A percentile compares a stretch with the other conserved stretches of the same genome.
Conservation (phyloP, 2,329 filamentous ascomycete genomes). For the Fusarium brachygibbosum region DNA sequence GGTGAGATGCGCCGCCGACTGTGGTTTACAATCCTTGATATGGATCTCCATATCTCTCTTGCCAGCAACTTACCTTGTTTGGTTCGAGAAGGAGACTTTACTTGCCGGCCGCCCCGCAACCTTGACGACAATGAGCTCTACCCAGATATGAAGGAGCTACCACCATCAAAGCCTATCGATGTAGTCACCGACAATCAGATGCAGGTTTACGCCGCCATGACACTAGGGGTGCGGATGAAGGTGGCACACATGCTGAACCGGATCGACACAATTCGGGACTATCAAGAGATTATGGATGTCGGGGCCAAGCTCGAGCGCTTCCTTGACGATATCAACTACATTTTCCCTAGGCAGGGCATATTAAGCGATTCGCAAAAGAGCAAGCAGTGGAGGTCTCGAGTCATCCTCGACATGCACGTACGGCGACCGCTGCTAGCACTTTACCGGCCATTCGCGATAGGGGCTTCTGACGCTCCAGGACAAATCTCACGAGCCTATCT, state of each 20-base stretch:
- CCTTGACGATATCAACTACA: conserved; percentile 67
- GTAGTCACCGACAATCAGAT: conserved; percentile 66
- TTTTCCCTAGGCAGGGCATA: conserved; percentile 62
- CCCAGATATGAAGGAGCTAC: conserved; percentile 63
- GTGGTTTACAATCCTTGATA: conserved; percentile 69
- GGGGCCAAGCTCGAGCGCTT: conserved; percentile 67
- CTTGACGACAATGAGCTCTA: conserved; percentile 66
- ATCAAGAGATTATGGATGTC: conserved; percentile 66
- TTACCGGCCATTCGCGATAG: conserved; percentile 68
- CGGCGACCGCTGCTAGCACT: conserved; percentile 65
- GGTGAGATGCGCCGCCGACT: conserved; percentile 67
- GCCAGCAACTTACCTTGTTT: conserved; percentile 65
- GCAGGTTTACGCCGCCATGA: conserved; percentile 67
- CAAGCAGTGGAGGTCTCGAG: conserved; percentile 65
- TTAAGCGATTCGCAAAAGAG: conserved; percentile 60
- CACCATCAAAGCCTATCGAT: conserved; percentile 64
- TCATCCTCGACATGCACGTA: conserved; percentile 67
- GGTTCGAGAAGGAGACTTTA: conserved; percentile 67
- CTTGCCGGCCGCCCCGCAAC: conserved; percentile 66
- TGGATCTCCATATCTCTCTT: conserved; percentile 68
- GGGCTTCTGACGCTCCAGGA: conserved; percentile 63
- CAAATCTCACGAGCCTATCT: conserved; percentile 67
- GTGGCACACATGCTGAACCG: conserved; percentile 65
- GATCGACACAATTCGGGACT: conserved; percentile 66
- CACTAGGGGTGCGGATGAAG: conserved; percentile 63